Evolutionary conservation across 2,329 filamentous ascomycete genomes (phyloP).

Genomic region (Alternaria dauci): DNA sequence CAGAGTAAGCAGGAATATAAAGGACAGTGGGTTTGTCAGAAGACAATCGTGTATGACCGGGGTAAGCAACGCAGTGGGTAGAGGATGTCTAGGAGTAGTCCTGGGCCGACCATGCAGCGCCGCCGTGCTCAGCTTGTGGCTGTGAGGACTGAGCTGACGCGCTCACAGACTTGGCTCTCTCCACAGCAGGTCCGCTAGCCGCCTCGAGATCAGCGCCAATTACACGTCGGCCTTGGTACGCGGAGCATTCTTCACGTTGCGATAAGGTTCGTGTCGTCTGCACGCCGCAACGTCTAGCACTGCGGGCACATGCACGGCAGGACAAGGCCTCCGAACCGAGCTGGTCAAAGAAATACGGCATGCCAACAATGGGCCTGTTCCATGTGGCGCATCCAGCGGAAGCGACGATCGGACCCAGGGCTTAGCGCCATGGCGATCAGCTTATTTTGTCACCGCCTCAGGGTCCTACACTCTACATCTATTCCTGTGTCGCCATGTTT

Average conservation of each 20-base stretch:
- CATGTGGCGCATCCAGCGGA: slow-evolving; percentile 13
- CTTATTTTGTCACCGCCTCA: slow-evolving; percentile 28
- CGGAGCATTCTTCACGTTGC: slow-evolving; percentile 12
- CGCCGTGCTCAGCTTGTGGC: slow-evolving; percentile 19
- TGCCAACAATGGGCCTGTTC: slow-evolving; percentile 3
- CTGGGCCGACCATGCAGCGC: slow-evolving; percentile 1
- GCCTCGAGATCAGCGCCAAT: slow-evolving; percentile 20
- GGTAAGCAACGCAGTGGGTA: slow-evolving; percentile 25
- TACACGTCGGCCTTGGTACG: slow-evolving; percentile 3
- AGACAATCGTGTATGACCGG: slow-evolving; percentile 10
- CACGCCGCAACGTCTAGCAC: slow-evolving; percentile 6
- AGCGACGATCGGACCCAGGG: slow-evolving; percentile 11
- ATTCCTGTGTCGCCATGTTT: slow-evolving; percentile 26
- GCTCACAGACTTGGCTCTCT: slow-evolving; percentile 22
- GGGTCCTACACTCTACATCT: slow-evolving; percentile 24
- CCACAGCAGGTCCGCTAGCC: slow-evolving; percentile 23
- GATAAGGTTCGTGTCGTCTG: slow-evolving; percentile 7
- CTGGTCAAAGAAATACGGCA: neutral
- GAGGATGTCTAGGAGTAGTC: slow-evolving; percentile 16
- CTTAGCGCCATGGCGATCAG: slow-evolving; percentile 27
- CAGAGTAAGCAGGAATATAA: slow-evolving; percentile 16
- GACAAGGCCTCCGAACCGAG: slow-evolving; percentile 4
- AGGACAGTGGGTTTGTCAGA: slow-evolving; percentile 18
- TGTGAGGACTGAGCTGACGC: slow-evolving; percentile 25
- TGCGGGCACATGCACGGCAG: neutral